These are phyloP conservation scores for maize (Zea mays) DNA, from an alignment of 176 grass and related monocot genomes.

Conservation along the genomic window Zm-B73-REFERENCE-NAM-5.0 NC_050100.1:159402001-159402500, in stretches of 20 bases:
- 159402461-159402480: neutral
- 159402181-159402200: neutral
- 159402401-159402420: neutral
- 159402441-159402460: neutral
- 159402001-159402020: constrained; percentile 15
- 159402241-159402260: neutral
- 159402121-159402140: neutral
- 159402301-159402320: neutral
- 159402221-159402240: neutral
- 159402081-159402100: neutral
- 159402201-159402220: neutral
- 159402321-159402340: neutral
- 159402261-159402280: neutral
- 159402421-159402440: constrained; percentile 53
- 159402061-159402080: neutral
- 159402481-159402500: neutral
- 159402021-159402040: neutral
- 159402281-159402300: neutral
- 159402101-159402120: neutral
- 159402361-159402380: neutral
- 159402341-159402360: neutral
- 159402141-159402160: neutral
- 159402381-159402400: neutral
- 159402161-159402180: neutral
- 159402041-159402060: neutral